phyloP scores from a whole-genome alignment of 306 rosid genomes.

The Leucaena leucocephala region DNA sequence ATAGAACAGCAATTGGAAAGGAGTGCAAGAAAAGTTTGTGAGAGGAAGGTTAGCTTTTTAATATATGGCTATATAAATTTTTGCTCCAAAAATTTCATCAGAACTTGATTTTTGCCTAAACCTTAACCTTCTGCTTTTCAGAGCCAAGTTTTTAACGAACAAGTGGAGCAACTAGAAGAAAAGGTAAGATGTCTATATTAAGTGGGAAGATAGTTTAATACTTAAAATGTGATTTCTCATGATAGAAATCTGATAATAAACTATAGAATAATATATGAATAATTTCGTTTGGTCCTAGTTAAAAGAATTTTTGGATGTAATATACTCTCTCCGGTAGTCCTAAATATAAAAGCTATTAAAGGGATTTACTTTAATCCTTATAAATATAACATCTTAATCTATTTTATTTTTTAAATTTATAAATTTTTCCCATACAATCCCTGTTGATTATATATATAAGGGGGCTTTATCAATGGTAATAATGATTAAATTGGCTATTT shows the following conservation, averaged over 20 bases:
- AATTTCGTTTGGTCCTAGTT: not conserved
- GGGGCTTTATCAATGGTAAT: no score
- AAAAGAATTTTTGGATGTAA: not conserved
- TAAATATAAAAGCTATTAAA: no score
- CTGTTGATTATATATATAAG: no score
- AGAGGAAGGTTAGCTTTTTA: slow-evolving; percentile 63
- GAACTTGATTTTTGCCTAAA: slow-evolving; percentile 2
- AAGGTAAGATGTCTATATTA: slow-evolving; percentile 56
- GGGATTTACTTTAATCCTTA: no score
- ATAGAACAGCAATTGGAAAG: slow-evolving; percentile 73
- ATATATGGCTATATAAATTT: not conserved
- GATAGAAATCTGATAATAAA: no score
- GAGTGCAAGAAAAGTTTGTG: slow-evolving; percentile 63
- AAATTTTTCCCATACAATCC: no score
- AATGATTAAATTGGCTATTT: no score
- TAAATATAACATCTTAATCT: no score
- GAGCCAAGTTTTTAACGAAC: slow-evolving; percentile 73
- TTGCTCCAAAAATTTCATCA: not conserved
- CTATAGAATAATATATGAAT: not conserved
- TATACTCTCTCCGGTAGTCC: no score
- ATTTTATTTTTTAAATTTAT: no score
- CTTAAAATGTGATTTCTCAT: not conserved
- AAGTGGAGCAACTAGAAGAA: slow-evolving; percentile 58
- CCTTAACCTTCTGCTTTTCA: slow-evolving; percentile 38
- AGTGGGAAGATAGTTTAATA: slow-evolving; percentile 4